Conservation (phyloP, 371 early-diverging fungal species). For the Mucor saturninus region DNA sequence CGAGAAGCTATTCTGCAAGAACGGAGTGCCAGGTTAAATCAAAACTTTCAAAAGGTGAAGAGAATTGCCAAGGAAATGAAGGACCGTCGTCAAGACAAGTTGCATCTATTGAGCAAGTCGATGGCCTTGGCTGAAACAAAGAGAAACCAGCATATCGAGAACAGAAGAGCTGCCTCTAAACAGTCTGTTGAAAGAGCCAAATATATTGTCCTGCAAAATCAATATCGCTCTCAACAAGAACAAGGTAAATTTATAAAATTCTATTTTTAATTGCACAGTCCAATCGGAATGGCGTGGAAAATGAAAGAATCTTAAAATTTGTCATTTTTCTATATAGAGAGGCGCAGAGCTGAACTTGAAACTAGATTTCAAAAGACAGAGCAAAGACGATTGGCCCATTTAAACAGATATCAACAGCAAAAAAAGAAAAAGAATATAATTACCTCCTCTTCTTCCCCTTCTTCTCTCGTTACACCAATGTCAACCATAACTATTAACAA, state of each 20-base stretch:
- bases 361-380: conserved; percentile 31
- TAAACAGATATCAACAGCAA: conserved; percentile 21
- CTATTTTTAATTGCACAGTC: too few species aligned
- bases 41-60: conserved; percentile 37
- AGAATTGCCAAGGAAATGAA: conserved; percentile 35
- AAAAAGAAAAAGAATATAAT: conserved; percentile 5
- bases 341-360: conserved; percentile 35
- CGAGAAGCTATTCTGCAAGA: conserved; percentile 42
- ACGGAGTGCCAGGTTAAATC: conserved; percentile 30
- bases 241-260: conserved; percentile 20
- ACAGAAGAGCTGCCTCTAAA: conserved; percentile 41
- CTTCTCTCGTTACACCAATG: neutral
- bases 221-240: conserved; percentile 31
- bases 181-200: conserved; percentile 51
- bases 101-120: conserved; percentile 29
- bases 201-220: conserved; percentile 39
- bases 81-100: conserved; percentile 32
- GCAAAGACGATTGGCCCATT: conserved; percentile 32
- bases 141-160: conserved; percentile 42
- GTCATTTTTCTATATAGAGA: conserved; percentile 22
- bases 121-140: conserved; percentile 47
- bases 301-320: conserved; percentile 16
- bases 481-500: neutral
- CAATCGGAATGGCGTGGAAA: conserved; percentile 13
- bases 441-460: conserved; percentile 9